These are phyloP conservation scores for Shiraia bambusicola DNA, from an alignment of 2,329 filamentous ascomycete genomes.

Conservation along the genomic window DNA sequence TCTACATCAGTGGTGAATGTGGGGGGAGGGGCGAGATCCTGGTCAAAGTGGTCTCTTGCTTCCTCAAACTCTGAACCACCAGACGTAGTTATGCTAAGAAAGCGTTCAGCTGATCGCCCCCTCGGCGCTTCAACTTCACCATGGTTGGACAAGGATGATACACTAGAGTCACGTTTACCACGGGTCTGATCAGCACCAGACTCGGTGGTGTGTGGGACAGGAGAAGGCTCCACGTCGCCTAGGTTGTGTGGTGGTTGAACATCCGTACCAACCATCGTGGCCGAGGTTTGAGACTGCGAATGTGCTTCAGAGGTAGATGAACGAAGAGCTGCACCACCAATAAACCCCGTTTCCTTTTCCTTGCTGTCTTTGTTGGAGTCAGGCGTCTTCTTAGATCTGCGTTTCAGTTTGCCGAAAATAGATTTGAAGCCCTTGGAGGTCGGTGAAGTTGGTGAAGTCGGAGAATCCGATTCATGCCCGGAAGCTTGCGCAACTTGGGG, in stretches of 20 bases:
- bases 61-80: slow-evolving; percentile 55
- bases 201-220: slow-evolving; percentile 13
- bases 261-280: slow-evolving; percentile 3
- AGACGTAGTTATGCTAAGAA: slow-evolving; percentile 30
- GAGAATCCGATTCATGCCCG: slow-evolving; percentile 14
- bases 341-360: slow-evolving; percentile 41
- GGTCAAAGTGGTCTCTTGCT: slow-evolving; percentile 53
- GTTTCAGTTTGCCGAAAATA: slow-evolving; percentile 43
- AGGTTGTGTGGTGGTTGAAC: slow-evolving; percentile 13
- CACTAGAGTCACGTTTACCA: slow-evolving; percentile 26
- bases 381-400: slow-evolving; percentile 34
- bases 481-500: slow-evolving; percentile 4
- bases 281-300: slow-evolving; percentile 8
- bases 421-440: slow-evolving; percentile 41
- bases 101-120: slow-evolving; percentile 26
- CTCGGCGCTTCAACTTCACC: slow-evolving; percentile 14
- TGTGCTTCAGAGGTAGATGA: slow-evolving; percentile 23
- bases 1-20: slow-evolving; percentile 37
- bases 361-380: slow-evolving; percentile 13
- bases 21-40: slow-evolving; percentile 45
- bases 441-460: slow-evolving; percentile 29
- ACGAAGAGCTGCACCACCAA: slow-evolving; percentile 48
- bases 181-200: slow-evolving; percentile 1
- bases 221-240: slow-evolving; percentile 16
- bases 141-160: slow-evolving; percentile 39